Conservation (phyloP, 2,329 filamentous ascomycete species). For the Lecanicillium sp. region DNA sequence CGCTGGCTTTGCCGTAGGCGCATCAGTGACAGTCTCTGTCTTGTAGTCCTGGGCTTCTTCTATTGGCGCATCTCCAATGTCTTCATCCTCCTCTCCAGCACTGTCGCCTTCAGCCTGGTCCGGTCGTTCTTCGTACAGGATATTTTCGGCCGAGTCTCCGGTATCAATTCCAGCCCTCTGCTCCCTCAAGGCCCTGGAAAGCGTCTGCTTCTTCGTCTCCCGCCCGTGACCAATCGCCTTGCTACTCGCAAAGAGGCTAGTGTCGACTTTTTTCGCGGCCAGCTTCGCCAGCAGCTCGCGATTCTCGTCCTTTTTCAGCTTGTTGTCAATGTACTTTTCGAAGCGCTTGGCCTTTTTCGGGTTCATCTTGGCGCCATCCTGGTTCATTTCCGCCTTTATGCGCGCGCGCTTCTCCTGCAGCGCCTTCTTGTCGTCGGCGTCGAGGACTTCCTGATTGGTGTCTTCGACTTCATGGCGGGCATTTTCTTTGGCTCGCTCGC, state of each 20-base stretch:
- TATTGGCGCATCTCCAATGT: slow-evolving; percentile 4
- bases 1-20: slow-evolving; percentile 4
- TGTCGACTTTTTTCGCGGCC: slow-evolving; percentile 72
- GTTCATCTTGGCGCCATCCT: slow-evolving; percentile 47
- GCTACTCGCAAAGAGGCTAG: slow-evolving; percentile 70
- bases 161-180: slow-evolving; percentile 54
- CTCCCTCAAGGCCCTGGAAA: slow-evolving; percentile 57
- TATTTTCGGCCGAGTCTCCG: slow-evolving; percentile 42
- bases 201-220: slow-evolving; percentile 63
- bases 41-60: no score
- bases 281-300: slow-evolving; percentile 76
- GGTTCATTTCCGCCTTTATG: slow-evolving; percentile 45
- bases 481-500: slow-evolving; percentile 43
- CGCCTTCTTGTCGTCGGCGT: slow-evolving; percentile 38
- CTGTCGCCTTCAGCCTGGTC: slow-evolving; percentile 23
- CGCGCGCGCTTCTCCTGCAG: slow-evolving; percentile 42
- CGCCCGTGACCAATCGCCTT: slow-evolving; percentile 65
- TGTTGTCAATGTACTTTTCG: slow-evolving; percentile 73
- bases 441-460: slow-evolving; percentile 29
- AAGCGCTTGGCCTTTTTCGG: slow-evolving; percentile 60
- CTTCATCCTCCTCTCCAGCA: slow-evolving; percentile 18
- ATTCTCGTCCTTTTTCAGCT: slow-evolving; percentile 91
- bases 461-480: slow-evolving; percentile 30
- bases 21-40: background rate
- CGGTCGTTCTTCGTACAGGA: slow-evolving; percentile 41